phyloP scores from a whole-genome alignment of 306 rosid species.

The Biancaea sappan region DNA sequence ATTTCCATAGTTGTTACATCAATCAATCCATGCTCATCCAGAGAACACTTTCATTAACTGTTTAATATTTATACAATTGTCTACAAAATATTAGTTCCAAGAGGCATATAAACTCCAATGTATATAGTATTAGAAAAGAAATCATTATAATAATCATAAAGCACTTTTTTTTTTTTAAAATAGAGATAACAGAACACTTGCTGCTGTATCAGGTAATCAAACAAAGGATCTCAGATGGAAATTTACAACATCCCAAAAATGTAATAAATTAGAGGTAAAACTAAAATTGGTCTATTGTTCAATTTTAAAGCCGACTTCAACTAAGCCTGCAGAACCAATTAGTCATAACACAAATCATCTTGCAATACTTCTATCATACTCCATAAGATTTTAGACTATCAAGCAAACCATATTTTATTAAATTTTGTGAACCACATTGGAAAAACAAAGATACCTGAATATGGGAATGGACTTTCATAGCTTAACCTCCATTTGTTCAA shows the following conservation, averaged over 20 bases:
- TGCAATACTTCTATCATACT: background rate
- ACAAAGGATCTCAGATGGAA: background rate
- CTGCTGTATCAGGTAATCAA: background rate
- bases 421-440: background rate
- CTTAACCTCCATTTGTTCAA: background rate
- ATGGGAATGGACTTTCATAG: background rate
- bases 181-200: background rate
- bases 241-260: background rate
- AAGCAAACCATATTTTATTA: background rate
- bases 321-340: background rate
- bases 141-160: background rate
- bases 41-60: background rate
- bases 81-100: background rate
- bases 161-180: background rate
- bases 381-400: background rate
- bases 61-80: background rate
- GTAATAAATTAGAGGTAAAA: background rate
- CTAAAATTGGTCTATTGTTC: background rate
- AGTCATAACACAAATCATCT: background rate
- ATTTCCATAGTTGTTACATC: background rate
- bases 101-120: background rate
- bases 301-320: background rate
- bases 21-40: background rate
- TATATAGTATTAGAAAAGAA: background rate
- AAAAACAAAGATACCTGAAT: conserved; percentile 14